These are phyloP conservation scores for Candida quercuum DNA, from an alignment of 805 yeast species.

Conservation along the genomic window DNA sequence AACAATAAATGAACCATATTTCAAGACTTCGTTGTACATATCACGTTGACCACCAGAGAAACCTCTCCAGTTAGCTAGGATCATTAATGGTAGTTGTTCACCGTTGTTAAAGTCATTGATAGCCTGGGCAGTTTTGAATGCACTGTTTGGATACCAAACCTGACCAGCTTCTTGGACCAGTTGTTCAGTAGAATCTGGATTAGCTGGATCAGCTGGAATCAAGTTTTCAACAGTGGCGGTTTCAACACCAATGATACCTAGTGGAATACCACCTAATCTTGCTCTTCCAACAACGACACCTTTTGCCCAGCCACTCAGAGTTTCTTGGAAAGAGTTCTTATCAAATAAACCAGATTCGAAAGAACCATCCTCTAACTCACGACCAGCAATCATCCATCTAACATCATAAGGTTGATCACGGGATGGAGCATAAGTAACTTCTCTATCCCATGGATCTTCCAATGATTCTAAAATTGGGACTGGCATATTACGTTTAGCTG, in stretches of 20 bases:
- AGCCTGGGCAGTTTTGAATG: slow-evolving; percentile 98
- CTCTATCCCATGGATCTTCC: slow-evolving; percentile 91
- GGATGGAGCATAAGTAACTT: slow-evolving; percentile 73
- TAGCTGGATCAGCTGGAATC: slow-evolving; percentile 97
- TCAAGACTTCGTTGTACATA: slow-evolving; percentile 97
- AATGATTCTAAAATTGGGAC: slow-evolving; percentile 77
- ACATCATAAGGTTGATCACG: slow-evolving; percentile 79
- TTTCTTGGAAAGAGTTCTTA: slow-evolving; percentile 89
- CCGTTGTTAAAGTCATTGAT: slow-evolving; percentile 96
- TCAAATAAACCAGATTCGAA: slow-evolving; percentile 90
- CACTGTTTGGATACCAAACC: slow-evolving; percentile 99
- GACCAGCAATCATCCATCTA: slow-evolving; percentile 91
- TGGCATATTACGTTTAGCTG: slow-evolving; percentile 84
- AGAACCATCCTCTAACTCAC: slow-evolving; percentile 55
- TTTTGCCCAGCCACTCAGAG: slow-evolving; percentile 96
- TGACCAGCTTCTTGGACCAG: slow-evolving; percentile 95
- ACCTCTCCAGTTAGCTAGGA: slow-evolving; percentile 99
- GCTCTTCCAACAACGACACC: slow-evolving; percentile 99
- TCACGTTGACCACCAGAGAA: slow-evolving; percentile 99
- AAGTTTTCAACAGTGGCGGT: slow-evolving; percentile 85
- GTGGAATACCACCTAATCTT: slow-evolving; percentile 96
- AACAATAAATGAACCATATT: slow-evolving; percentile 94
- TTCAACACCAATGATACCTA: slow-evolving; percentile 97
- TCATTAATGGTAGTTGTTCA: slow-evolving; percentile 96
- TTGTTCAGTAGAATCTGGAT: slow-evolving; percentile 87